Conservation (phyloP, 1,139 yeast genomes). For the Hanseniaspora sp. region DNA sequence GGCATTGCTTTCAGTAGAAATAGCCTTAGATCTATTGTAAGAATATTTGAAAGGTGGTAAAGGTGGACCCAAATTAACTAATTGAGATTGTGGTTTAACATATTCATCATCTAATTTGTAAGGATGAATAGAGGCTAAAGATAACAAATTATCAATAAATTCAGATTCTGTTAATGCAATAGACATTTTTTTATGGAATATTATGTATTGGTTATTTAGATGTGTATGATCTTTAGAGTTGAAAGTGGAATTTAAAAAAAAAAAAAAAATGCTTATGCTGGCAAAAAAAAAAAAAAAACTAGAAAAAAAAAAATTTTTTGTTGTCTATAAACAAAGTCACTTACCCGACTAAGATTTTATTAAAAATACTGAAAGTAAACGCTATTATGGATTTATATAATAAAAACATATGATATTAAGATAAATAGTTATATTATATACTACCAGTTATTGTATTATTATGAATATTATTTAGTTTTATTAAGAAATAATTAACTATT, state of each 20-base stretch:
- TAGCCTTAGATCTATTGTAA: constrained; percentile 18
- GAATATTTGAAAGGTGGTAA: constrained; percentile 30
- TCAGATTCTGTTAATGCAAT: constrained; percentile 21
- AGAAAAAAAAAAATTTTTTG: neutral
- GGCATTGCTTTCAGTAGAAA: constrained; percentile 8
- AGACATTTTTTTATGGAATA: constrained; percentile 1
- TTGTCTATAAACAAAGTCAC: neutral
- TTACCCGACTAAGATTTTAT: no score
- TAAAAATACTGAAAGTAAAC: no score
- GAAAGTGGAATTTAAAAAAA: neutral
- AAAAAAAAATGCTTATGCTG: neutral
- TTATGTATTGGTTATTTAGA: neutral
- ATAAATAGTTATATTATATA: no score
- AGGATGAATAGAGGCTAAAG: constrained; percentile 26
- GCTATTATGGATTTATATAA: no score
- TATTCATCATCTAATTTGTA: constrained; percentile 24
- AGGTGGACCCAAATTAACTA: constrained; percentile 28
- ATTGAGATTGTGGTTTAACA: constrained; percentile 26
- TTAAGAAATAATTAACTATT: no score
- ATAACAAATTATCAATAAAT: constrained; percentile 27
- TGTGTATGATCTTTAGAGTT: neutral
- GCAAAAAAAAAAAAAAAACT: no score
- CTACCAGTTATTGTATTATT: no score
- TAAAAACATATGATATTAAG: no score
- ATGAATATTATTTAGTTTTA: no score